Evolutionary conservation across 139 green algal genomes (phyloP), one percentile per base, ranked within the genome.

Genomic region (Tetraselmis chui): DNA sequence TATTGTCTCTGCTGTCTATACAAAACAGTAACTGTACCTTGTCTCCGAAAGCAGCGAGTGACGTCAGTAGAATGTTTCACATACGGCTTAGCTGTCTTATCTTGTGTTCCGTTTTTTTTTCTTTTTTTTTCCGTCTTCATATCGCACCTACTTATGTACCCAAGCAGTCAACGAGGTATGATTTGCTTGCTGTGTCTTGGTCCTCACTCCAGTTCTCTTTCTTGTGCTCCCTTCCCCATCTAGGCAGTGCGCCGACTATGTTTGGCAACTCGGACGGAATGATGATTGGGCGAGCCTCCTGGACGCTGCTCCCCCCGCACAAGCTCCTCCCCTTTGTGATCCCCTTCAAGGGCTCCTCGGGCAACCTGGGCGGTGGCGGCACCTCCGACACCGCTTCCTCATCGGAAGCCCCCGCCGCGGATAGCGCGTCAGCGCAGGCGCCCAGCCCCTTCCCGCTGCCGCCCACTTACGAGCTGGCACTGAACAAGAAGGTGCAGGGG

Each of bases 311-410:
- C 86, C 89, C 91, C 26, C 90, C 94, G 0, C 89, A 94, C 29
- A 90, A 95, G 59, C 89, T 97, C 31, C 83, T 95, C 81, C 94
- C 94, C 23, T 94, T 96, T 84, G 91, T 96, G 81, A 85, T 97
- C 58, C 94, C 94, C 23, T 98, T 98, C 85, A 80, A 86, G 31
- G 93, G 93, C 0, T 84, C 83, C 0, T 18, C 59, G 2, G 90
- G 90, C 5, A 80, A 84, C 1, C 31, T 93, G 31, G 91, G 89
- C 80, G 87, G 89, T 0, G 80, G 75, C 75, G 80, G 79, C 1
- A 75, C 23, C 30, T 24, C 30, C 31, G 29, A 23, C n/a, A 28
- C 74, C 23, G 79, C 29, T 59, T 76, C 45, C 45, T 18, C 45
- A 5, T 18, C 45, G 45, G 18, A 67, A 18, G 45, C 45, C 5